Evolutionary conservation across 495 filamentous ascomycete species (phyloP), one percentile per base, ranked within the genome.

Genomic region (Cercophora scortea): DNA sequence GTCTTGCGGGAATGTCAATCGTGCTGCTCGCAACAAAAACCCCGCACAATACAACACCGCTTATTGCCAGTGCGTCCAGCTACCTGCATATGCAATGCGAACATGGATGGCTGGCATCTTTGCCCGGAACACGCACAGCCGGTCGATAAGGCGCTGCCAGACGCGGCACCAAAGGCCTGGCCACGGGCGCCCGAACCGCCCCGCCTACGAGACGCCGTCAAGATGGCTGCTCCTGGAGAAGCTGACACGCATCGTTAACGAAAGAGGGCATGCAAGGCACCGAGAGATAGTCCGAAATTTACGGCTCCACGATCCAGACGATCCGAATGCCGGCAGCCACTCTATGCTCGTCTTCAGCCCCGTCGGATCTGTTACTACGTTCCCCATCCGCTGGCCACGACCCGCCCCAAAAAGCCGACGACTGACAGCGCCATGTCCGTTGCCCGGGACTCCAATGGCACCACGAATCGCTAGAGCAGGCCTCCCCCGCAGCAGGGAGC

Each of bases 1-100:
- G 60, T 46, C 48, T 49, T 59, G 53, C 56, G 58, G 63, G 51
- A 63, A 52, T 19, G n/a, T 15, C 38, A 33, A 15, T 53, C 53
- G 13, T 40, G 45, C 41, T 44, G 38, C 32, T 64, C 46, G 16
- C 46, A 32, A 12, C 33, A 32, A 32, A 42, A 42, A 42, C 39
- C 36, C 16, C 48, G 15, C 39, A 32, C 35, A 47, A 18, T 34
- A 17, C 51, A 47, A 45, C 19, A 3, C 32, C 41, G 61, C 56
- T 54, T 57, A 54, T 45, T 53, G 50, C 43, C 33, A 49, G 39
- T 53, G 58, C 61, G 58, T 54, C 45, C 46, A 44, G 35, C 58
- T 47, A 48, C 54, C 38, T 40, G 38, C 38, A 40, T 15, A 40
- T 58, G 55, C 58, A 54, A 18, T 15, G 25, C 38, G 45, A 56